Evolutionary conservation across 306 rosid species (phyloP).

Genomic region (Neltuma alba): DNA sequence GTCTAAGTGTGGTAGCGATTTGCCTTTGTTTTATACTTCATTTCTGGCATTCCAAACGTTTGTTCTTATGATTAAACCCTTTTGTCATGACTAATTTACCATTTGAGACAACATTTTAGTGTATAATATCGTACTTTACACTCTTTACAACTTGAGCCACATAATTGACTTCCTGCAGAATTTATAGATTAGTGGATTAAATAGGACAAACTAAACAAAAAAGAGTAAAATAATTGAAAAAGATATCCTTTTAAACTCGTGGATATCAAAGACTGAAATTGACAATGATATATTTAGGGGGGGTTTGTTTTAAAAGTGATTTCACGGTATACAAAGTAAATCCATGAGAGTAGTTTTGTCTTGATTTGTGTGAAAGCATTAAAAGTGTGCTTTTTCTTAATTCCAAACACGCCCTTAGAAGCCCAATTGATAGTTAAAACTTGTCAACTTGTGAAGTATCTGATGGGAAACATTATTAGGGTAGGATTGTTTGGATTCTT

Average conservation of each 20-base stretch:
- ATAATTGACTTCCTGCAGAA: no score
- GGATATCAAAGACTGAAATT: neutral
- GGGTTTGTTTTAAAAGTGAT: no score
- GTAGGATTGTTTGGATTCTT: neutral
- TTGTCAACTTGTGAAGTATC: neutral
- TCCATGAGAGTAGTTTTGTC: no score
- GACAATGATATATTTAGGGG: neutral
- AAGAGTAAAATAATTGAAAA: no score
- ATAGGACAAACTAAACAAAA: no score
- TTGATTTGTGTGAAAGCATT: no score
- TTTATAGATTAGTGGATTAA: no score
- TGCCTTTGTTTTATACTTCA: neutral
- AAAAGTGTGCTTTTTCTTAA: no score
- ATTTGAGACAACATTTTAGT: neutral
- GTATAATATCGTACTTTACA: neutral
- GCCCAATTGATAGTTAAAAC: neutral
- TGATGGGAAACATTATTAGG: neutral
- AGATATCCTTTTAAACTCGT: neutral
- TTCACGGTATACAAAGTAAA: no score
- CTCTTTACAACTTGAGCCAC: no score
- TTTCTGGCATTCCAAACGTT: neutral
- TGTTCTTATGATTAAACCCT: neutral
- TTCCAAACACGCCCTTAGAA: no score
- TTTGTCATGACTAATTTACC: neutral
- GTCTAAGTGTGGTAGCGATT: slow-evolving; percentile 81